Percentiles rank a stretch among this genome's conserved stretches.
Evolutionary conservation across 805 yeast genomes (phyloP).

Genomic region (Hanseniaspora guilliermondii): DNA sequence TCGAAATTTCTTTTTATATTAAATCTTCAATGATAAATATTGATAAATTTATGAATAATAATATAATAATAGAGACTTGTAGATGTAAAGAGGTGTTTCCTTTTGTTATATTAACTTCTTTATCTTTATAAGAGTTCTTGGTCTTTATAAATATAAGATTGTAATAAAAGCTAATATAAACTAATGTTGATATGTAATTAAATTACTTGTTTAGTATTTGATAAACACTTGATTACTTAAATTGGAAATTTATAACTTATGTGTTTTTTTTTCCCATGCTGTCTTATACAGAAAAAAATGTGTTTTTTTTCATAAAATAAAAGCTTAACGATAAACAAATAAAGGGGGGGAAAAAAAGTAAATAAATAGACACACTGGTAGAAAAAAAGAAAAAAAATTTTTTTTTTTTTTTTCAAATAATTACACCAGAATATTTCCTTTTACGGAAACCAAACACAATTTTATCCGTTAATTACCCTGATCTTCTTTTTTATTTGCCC

Average conservation of each 20-base stretch:
- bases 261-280: not conserved
- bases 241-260: not conserved
- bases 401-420: not conserved
- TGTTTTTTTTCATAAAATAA: not conserved
- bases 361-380: too few relatives aligned
- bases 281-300: not conserved
- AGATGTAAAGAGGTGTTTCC: too few relatives aligned
- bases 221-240: not conserved
- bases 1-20: too few relatives aligned
- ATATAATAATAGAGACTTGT: too few relatives aligned
- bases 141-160: not conserved
- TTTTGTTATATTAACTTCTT: too few relatives aligned
- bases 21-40: too few relatives aligned
- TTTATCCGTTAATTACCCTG: not conserved
- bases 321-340: not conserved
- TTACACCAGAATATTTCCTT: not conserved
- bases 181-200: not conserved
- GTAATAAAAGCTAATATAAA: not conserved
- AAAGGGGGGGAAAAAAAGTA: not conserved
- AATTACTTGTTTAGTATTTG: slow-evolving; percentile 6
- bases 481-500: not conserved
- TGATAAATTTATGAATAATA: too few relatives aligned
- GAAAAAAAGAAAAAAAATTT: not conserved
- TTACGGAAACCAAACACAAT: not conserved
- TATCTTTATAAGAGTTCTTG: too few relatives aligned